phyloP scores from a whole-genome alignment of 2,329 filamentous ascomycete genomes.

The Pezicula radicicola region DNA sequence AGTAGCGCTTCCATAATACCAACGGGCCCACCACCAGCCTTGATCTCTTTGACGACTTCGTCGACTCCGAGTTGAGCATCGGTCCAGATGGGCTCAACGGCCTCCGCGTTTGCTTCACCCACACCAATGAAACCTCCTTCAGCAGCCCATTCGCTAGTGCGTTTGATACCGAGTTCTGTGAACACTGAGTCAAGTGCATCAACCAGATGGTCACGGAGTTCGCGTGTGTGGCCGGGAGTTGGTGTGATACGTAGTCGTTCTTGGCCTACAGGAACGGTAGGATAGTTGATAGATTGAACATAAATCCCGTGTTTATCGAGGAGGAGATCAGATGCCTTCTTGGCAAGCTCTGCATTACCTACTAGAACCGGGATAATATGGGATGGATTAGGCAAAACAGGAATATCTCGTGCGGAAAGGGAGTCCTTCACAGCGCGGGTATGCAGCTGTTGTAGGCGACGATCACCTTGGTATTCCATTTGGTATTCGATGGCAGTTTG shows the following conservation, averaged over 20 bases:
- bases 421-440: constrained; percentile 91
- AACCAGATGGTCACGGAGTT: constrained; percentile 83
- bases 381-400: constrained; percentile 95
- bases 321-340: constrained; percentile 87
- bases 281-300: constrained; percentile 98
- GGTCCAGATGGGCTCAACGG: constrained; percentile 80
- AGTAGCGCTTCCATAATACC: constrained; percentile 57
- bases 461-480: constrained; percentile 78
- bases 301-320: constrained; percentile 91
- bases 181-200: constrained; percentile 84
- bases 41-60: constrained; percentile 60
- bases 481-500: constrained; percentile 92
- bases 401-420: constrained; percentile 76
- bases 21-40: constrained; percentile 37
- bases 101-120: constrained; percentile 62
- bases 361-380: constrained; percentile 95
- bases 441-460: constrained; percentile 90
- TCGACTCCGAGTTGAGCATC: constrained; percentile 80
- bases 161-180: constrained; percentile 84
- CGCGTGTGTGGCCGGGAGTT: constrained; percentile 84
- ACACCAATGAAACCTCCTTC: constrained; percentile 95
- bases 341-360: constrained; percentile 89
- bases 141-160: constrained; percentile 86
- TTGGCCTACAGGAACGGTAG: constrained; percentile 96
- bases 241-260: constrained; percentile 95